Evolutionary conservation across 768 basidiomycete species (phyloP).

Genomic region (Tulasnella sp.): DNA sequence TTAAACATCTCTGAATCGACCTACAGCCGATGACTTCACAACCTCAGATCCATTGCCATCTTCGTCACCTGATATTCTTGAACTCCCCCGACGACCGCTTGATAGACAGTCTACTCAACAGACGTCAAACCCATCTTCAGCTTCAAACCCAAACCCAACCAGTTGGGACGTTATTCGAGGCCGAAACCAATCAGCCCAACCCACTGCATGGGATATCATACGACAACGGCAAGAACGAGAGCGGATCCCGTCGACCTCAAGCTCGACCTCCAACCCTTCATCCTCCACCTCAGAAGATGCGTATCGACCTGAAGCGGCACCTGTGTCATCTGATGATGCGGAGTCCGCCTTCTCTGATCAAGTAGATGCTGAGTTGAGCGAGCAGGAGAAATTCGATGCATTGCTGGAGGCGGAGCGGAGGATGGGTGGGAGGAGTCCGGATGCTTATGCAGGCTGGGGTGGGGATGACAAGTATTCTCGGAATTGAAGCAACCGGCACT

Average conservation of each 20-base stretch:
- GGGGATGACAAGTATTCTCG: background rate
- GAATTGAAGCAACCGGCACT: too few relatives aligned
- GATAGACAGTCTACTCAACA: background rate
- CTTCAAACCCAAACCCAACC: constrained; percentile 12
- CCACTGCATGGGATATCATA: constrained; percentile 57
- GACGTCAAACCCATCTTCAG: background rate
- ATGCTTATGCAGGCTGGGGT: background rate
- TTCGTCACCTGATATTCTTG: background rate
- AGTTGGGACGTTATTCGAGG: constrained; percentile 59
- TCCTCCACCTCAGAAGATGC: constrained; percentile 13
- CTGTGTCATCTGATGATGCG: too few relatives aligned
- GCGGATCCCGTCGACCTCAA: constrained; percentile 9
- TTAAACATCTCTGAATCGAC: background rate
- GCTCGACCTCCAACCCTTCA: constrained; percentile 8
- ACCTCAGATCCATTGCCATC: background rate
- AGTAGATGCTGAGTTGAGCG: constrained; percentile 30
- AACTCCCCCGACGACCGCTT: background rate
- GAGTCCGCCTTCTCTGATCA: background rate
- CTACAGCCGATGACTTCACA: background rate
- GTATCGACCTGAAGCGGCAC: too few relatives aligned
- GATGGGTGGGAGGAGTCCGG: constrained; percentile 16
- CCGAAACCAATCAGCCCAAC: constrained; percentile 29
- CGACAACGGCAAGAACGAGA: constrained; percentile 35
- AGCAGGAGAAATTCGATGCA: constrained; percentile 49
- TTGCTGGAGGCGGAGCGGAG: constrained; percentile 48